Conservation (phyloP, 495 filamentous ascomycete species). For the Diplogelasinospora grovesii region DNA sequence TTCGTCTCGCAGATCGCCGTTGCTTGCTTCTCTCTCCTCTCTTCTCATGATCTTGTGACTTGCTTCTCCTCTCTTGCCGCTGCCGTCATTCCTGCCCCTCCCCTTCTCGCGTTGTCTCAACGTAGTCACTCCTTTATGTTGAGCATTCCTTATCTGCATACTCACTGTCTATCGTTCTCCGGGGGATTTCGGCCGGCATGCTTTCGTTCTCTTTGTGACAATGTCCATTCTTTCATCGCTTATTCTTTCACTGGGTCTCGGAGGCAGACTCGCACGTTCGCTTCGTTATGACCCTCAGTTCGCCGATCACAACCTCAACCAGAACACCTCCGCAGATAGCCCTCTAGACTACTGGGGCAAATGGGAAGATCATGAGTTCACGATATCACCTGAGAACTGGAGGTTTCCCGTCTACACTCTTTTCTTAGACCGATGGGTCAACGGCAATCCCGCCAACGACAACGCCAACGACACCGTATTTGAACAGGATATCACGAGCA, state of each 20-base stretch:
- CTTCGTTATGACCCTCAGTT: slow-evolving; percentile 51
- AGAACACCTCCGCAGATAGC: slow-evolving; percentile 47
- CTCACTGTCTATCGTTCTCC: slow-evolving; percentile 1
- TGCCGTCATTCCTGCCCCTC: neutral
- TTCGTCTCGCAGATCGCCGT: slow-evolving; percentile 4
- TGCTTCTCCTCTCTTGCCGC: neutral
- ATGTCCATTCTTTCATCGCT: slow-evolving; percentile 7
- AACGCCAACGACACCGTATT: slow-evolving; percentile 62
- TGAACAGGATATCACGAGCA: slow-evolving; percentile 61
- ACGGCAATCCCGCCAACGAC: slow-evolving; percentile 66
- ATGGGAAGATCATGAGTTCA: slow-evolving; percentile 41
- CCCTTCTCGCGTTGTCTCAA: slow-evolving; percentile 3
- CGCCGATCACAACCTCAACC: slow-evolving; percentile 52
- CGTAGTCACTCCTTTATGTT: neutral
- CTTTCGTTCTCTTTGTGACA: slow-evolving; percentile 6
- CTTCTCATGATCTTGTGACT: neutral
- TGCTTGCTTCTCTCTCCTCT: neutral
- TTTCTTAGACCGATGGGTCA: slow-evolving; percentile 62
- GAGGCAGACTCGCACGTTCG: slow-evolving; percentile 5
- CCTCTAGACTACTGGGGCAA: slow-evolving; percentile 58
- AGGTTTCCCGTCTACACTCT: slow-evolving; percentile 64
- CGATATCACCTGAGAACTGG: slow-evolving; percentile 58
- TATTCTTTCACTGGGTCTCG: slow-evolving; percentile 6
- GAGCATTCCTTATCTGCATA: neutral
- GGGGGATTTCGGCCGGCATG: slow-evolving; percentile 5